Percentiles rank a stretch among this genome's conserved stretches.
Evolutionary conservation across 371 early-diverging fungal species (phyloP).

Genomic region (Coelomomyces lativittatus): DNA sequence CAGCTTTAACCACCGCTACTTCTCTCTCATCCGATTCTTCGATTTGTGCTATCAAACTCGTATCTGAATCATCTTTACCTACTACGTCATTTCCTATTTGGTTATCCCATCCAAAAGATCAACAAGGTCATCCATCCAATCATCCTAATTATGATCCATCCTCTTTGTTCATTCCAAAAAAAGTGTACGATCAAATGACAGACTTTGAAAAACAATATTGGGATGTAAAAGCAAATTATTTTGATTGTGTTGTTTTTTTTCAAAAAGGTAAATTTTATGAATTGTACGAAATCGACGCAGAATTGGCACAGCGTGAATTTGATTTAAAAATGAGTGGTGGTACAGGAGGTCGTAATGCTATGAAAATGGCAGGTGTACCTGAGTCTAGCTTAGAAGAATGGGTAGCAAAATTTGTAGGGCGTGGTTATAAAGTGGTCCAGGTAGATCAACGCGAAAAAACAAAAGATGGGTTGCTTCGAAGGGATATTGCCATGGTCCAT

Average conservation of each 20-base stretch:
- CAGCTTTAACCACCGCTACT: too few relatives aligned
- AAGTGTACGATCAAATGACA: slow-evolving; percentile 68
- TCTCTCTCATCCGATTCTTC: too few relatives aligned
- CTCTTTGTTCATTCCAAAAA: slow-evolving; percentile 70
- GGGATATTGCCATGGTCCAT: too few relatives aligned
- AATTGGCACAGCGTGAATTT: slow-evolving; percentile 89
- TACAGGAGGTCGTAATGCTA: slow-evolving; percentile 67
- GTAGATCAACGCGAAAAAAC: slow-evolving; percentile 98
- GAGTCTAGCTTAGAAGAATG: slow-evolving; percentile 86
- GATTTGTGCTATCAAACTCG: too few relatives aligned
- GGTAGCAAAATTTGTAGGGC: slow-evolving; percentile 89
- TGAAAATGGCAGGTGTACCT: slow-evolving; percentile 99
- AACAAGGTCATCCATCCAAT: slow-evolving; percentile 36
- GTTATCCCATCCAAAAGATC: too few relatives aligned
- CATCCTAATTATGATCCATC: slow-evolving; percentile 85
- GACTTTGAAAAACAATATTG: slow-evolving; percentile 99
- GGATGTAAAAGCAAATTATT: slow-evolving; percentile 90
- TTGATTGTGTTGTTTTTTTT: slow-evolving; percentile 91
- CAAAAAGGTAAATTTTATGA: slow-evolving; percentile 99
- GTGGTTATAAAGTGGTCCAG: slow-evolving; percentile 90
- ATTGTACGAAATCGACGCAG: slow-evolving; percentile 98
- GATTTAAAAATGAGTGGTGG: slow-evolving; percentile 90
- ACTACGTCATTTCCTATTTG: too few relatives aligned
- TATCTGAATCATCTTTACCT: too few relatives aligned
- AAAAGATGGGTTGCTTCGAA: too few relatives aligned